Evolutionary conservation across 2,329 filamentous ascomycete species (phyloP).

Genomic region (Fusarium newnesense): DNA sequence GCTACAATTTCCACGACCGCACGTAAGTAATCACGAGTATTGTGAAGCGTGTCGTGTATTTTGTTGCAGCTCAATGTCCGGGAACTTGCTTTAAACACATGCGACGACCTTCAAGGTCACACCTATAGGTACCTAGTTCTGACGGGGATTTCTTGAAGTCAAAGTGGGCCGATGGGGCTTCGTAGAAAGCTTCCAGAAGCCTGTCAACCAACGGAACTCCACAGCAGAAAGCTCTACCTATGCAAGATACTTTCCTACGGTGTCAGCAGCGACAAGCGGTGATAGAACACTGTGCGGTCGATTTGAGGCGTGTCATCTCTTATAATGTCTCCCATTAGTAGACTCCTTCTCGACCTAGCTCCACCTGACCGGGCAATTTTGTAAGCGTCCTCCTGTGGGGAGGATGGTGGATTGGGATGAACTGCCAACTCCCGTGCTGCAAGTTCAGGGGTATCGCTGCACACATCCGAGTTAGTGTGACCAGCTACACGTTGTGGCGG

Average conservation of each 20-base stretch:
- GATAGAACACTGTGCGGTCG: conserved; percentile 27
- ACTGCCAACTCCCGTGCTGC: conserved; percentile 42
- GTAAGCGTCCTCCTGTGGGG: conserved; percentile 33
- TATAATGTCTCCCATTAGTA: conserved; percentile 4
- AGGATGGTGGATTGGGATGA: conserved; percentile 38
- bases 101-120: conserved; percentile 16
- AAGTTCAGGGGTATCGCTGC: conserved; percentile 38
- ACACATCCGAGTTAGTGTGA: conserved; percentile 33
- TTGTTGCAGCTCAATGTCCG: conserved; percentile 8
- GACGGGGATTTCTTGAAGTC: conserved; percentile 30
- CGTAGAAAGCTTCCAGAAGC: conserved; percentile 47
- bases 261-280: neutral
- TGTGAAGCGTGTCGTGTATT: neutral
- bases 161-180: conserved; percentile 37
- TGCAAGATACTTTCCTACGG: conserved; percentile 25
- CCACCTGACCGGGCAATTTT: conserved; percentile 32
- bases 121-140: conserved; percentile 35
- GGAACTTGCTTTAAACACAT: conserved; percentile 7
- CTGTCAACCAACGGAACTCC: conserved; percentile 29
- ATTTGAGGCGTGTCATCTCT: conserved; percentile 12
- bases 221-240: neutral
- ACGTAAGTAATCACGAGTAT: neutral
- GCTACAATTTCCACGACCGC: neutral
- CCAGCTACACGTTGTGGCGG: conserved; percentile 39
- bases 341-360: conserved; percentile 27